Conservation (phyloP, 2,329 filamentous ascomycete species). For the Diplocarpon mali region DNA sequence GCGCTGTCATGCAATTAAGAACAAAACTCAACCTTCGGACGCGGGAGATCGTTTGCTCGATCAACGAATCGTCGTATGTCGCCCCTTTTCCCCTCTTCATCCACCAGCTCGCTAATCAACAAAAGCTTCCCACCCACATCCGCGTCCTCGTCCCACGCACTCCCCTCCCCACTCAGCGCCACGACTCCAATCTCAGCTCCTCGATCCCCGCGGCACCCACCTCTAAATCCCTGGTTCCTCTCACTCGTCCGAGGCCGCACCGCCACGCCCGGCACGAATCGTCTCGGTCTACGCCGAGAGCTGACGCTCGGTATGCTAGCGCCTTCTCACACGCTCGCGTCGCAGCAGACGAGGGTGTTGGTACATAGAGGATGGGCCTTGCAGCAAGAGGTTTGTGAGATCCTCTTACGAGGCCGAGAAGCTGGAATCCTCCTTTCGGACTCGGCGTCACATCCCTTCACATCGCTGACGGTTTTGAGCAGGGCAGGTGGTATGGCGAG, state of each 20-base stretch:
- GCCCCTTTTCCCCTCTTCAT: background rate
- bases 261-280: background rate
- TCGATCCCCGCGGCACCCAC: background rate
- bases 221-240: slow-evolving; percentile 2
- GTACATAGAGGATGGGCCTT: slow-evolving; percentile 5
- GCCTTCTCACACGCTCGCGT: background rate
- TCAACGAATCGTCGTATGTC: background rate
- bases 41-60: slow-evolving; percentile 1
- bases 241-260: background rate
- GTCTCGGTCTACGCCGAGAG: slow-evolving; percentile 1
- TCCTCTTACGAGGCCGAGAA: too few species aligned
- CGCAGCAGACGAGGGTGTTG: slow-evolving; percentile 1
- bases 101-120: background rate
- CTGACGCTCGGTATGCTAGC: slow-evolving; percentile 1
- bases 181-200: background rate
- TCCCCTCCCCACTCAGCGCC: background rate
- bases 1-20: slow-evolving; percentile 2
- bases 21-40: slow-evolving; percentile 4
- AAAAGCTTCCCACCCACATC: background rate
- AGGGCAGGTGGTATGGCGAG: background rate
- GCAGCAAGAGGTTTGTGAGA: background rate
- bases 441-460: too few species aligned
- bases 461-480: too few species aligned
- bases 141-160: background rate
- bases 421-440: too few species aligned